Evolutionary conservation across 2,329 filamentous ascomycete genomes (phyloP).

Genomic region (Pseudogymnoascus sp.): DNA sequence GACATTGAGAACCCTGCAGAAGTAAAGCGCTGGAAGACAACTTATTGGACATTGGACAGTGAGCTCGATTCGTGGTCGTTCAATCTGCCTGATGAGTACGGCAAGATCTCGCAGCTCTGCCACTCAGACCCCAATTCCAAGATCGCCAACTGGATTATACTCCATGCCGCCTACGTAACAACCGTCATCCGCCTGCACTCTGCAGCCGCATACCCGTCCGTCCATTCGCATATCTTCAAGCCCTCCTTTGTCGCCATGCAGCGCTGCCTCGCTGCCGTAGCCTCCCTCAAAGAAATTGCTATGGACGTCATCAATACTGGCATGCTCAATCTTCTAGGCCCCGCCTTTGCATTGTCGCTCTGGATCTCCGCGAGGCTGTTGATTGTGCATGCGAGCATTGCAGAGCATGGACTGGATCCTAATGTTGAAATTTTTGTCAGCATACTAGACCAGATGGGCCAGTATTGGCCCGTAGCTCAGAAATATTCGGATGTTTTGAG

Average conservation of each 20-base stretch:
- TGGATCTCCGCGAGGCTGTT: conserved; percentile 86
- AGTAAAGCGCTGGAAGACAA: conserved; percentile 81
- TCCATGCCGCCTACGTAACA: conserved; percentile 84
- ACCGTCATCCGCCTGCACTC: conserved; percentile 85
- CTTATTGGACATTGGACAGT: conserved; percentile 76
- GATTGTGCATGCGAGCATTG: conserved; percentile 82
- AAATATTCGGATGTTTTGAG: too few species aligned
- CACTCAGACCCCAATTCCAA: conserved; percentile 58
- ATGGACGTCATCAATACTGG: conserved; percentile 68
- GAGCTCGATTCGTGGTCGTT: conserved; percentile 77
- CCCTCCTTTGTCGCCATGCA: conserved; percentile 80
- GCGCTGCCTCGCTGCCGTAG: conserved; percentile 72
- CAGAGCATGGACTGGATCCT: conserved; percentile 71
- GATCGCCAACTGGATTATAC: conserved; percentile 78
- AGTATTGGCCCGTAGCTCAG: too few species aligned
- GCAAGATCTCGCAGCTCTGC: conserved; percentile 73
- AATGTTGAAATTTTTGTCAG: conserved; percentile 41
- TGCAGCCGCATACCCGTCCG: conserved; percentile 85
- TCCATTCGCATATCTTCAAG: conserved; percentile 78
- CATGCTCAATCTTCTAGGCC: conserved; percentile 72
- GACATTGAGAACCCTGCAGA: conserved; percentile 78
- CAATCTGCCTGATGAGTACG: conserved; percentile 71
- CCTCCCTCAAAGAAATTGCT: conserved; percentile 69
- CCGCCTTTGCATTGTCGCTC: conserved; percentile 82
- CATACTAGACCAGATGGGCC: too few species aligned